Conservation (phyloP, 75 land plant genomes). For the Chamaecyparis obtusa region DNA sequence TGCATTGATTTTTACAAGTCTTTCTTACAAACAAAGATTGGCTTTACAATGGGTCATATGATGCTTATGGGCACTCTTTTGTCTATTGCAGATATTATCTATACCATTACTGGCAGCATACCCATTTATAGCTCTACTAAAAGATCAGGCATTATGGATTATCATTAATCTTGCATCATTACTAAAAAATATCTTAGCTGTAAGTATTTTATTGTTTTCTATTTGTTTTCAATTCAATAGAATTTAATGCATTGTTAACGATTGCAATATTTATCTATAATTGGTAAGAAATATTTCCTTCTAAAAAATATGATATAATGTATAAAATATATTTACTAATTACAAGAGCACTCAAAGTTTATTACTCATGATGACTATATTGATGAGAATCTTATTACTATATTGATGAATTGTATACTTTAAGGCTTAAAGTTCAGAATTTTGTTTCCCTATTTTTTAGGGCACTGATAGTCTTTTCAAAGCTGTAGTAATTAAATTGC, state of each 20-base stretch:
- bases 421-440: not conserved
- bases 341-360: not conserved
- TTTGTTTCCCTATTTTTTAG: not conserved
- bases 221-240: not conserved
- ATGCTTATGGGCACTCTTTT: not conserved
- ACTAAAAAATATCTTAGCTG: conserved; percentile 21
- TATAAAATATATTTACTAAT: not conserved
- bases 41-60: not conserved
- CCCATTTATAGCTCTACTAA: conserved; percentile 24
- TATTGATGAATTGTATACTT: not conserved
- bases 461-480: not conserved
- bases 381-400: not conserved
- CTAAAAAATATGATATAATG: not conserved
- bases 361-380: not conserved
- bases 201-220: conserved; percentile 12
- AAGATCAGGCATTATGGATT: conserved; percentile 21
- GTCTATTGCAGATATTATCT: conserved; percentile 19
- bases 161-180: conserved; percentile 13
- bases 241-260: not conserved
- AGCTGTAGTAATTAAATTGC: not conserved
- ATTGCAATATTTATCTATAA: not conserved
- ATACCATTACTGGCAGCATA: conserved; percentile 21
- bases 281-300: not conserved
- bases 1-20: not conserved
- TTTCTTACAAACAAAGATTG: not conserved